Evolutionary conservation across 345 rosid species (phyloP).

Genomic region (Eucalyptus viminalis): DNA sequence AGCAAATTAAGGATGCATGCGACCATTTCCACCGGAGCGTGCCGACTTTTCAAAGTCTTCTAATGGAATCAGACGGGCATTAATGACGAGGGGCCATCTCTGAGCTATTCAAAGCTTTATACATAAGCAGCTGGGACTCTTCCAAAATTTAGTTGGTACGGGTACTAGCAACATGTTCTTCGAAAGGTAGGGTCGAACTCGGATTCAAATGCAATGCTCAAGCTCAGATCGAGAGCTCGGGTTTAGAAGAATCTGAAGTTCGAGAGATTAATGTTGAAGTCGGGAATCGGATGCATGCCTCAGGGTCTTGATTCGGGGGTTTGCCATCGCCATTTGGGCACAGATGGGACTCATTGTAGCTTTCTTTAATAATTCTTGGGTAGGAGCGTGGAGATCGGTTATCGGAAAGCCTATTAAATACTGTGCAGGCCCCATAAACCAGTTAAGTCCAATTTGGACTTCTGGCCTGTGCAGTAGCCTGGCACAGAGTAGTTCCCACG

Average conservation of each 20-base stretch:
- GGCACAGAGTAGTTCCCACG: accelerated
- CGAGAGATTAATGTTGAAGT: background rate
- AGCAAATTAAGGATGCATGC: background rate
- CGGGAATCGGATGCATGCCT: background rate
- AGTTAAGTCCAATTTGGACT: background rate
- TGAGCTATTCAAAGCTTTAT: background rate
- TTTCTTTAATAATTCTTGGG: background rate
- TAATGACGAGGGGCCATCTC: background rate
- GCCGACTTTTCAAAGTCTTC: background rate
- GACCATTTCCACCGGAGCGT: background rate
- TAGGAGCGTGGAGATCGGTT: background rate
- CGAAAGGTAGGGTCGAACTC: background rate
- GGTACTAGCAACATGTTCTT: background rate
- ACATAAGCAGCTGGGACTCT: background rate
- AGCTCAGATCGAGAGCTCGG: background rate
- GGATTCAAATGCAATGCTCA: background rate
- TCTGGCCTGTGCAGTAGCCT: accelerated
- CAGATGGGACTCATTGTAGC: background rate
- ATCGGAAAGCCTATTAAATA: background rate
- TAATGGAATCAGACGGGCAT: background rate
- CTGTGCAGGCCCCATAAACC: background rate
- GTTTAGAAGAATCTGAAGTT: background rate
- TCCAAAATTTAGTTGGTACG: background rate
- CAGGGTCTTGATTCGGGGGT: background rate
- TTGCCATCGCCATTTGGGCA: background rate